phyloP scores from a whole-genome alignment of 108 stramenopile species.

The Epipyxis sp. region DNA sequence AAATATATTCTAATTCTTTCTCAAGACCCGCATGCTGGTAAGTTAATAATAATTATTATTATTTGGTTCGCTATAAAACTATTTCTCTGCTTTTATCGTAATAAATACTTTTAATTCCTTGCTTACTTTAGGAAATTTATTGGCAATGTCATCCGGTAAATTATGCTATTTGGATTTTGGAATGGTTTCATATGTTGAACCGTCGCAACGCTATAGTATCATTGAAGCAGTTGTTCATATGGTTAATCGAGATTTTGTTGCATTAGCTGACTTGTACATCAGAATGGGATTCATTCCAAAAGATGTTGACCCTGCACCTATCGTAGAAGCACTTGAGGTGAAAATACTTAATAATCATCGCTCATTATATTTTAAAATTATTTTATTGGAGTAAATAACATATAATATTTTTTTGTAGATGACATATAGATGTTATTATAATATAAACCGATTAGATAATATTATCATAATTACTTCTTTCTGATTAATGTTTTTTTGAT shows the following conservation, averaged over 20 bases:
- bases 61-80: conserved; percentile 22
- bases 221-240: conserved; percentile 91
- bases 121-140: conserved; percentile 66
- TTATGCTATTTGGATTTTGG: conserved; percentile 91
- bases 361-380: too few species aligned
- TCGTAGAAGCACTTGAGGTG: too few species aligned
- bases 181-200: conserved; percentile 87
- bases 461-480: too few species aligned
- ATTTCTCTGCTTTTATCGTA: not conserved
- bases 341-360: too few species aligned
- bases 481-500: too few species aligned
- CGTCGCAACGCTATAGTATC: conserved; percentile 80
- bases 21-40: too few species aligned
- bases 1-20: too few species aligned
- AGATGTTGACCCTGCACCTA: too few species aligned
- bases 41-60: not conserved
- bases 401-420: too few species aligned
- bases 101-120: conserved; percentile 21
- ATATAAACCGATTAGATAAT: too few species aligned
- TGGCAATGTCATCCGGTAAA: conserved; percentile 72
- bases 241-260: conserved; percentile 88
- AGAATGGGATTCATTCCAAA: conserved; percentile 85
- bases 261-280: conserved; percentile 75
- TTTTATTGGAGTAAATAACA: too few species aligned
- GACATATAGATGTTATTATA: too few species aligned